These are phyloP conservation scores for Ogataea angusta DNA, from an alignment of 805 yeast species.

Conservation along the genomic window DNA sequence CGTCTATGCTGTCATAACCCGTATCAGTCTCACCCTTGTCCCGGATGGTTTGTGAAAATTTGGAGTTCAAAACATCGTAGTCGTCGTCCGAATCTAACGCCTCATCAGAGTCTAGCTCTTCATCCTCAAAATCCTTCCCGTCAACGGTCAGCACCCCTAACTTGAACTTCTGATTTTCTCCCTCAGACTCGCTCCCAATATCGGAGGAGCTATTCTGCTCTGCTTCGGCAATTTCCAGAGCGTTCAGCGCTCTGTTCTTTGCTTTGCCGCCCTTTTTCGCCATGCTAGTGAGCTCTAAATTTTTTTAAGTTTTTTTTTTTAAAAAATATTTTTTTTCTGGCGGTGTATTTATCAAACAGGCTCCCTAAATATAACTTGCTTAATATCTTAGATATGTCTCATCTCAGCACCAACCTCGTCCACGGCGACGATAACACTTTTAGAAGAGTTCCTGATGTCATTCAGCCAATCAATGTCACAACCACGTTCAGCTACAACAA, in stretches of 20 bases:
- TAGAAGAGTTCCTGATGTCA: constrained; percentile 60
- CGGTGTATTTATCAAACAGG: constrained; percentile 2
- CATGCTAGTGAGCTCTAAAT: constrained; percentile 4
- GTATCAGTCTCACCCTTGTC: constrained; percentile 57
- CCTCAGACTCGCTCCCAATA: constrained; percentile 12
- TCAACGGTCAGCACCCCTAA: constrained; percentile 12
- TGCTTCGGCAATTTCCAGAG: constrained; percentile 29
- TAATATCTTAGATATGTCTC: constrained; percentile 33
- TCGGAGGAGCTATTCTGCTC: constrained; percentile 14
- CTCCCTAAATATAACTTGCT: not conserved
- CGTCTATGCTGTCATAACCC: constrained; percentile 75
- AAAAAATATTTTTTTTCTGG: constrained; percentile 3
- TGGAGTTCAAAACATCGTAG: constrained; percentile 56
- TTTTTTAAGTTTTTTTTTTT: constrained; percentile 1
- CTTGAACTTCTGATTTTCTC: constrained; percentile 11
- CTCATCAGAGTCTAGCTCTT: constrained; percentile 63
- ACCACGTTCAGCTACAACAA: constrained; percentile 71
- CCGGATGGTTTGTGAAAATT: constrained; percentile 66
- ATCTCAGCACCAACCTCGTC: constrained; percentile 52
- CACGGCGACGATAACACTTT: constrained; percentile 66
- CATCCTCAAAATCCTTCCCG: constrained; percentile 36
- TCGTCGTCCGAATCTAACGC: constrained; percentile 83
- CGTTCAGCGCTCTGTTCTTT: constrained; percentile 24
- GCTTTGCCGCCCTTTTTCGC: constrained; percentile 14
- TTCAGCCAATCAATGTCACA: constrained; percentile 77